Evolutionary conservation across 768 basidiomycete species (phyloP).

Genomic region (Rickenella mellea): DNA sequence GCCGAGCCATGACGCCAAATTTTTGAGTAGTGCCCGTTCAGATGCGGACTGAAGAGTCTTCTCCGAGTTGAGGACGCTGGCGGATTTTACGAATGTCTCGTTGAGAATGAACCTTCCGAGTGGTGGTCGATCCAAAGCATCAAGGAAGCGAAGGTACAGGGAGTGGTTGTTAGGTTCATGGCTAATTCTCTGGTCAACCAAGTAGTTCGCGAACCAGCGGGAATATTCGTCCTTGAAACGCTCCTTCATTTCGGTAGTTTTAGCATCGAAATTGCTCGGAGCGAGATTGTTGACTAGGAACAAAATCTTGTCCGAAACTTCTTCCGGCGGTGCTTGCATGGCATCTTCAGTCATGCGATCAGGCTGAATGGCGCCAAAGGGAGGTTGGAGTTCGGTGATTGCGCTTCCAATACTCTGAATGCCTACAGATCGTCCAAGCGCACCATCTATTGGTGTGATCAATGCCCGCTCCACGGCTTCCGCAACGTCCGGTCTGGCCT

Average conservation of each 20-base stretch:
- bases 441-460: constrained; percentile 29
- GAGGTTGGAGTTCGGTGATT: constrained; percentile 33
- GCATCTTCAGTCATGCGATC: constrained; percentile 56
- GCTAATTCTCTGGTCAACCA: constrained; percentile 92
- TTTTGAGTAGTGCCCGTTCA: constrained; percentile 84
- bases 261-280: constrained; percentile 84
- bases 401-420: constrained; percentile 20
- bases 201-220: constrained; percentile 95
- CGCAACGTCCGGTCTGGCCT: constrained; percentile 75
- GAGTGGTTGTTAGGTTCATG: constrained; percentile 96
- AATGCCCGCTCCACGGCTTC: constrained; percentile 64
- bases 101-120: constrained; percentile 78
- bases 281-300: constrained; percentile 99
- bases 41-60: constrained; percentile 76
- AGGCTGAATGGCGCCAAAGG: constrained; percentile 74
- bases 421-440: constrained; percentile 30
- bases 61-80: constrained; percentile 82
- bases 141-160: constrained; percentile 89
- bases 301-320: constrained; percentile 84
- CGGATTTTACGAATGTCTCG: constrained; percentile 87
- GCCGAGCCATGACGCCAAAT: constrained; percentile 92
- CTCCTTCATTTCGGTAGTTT: constrained; percentile 77
- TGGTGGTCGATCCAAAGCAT: constrained; percentile 59
- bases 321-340: constrained; percentile 64
- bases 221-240: constrained; percentile 78